phyloP scores from a whole-genome alignment of 73 alveolate species.

The Symbiodinium pilosum region DNA sequence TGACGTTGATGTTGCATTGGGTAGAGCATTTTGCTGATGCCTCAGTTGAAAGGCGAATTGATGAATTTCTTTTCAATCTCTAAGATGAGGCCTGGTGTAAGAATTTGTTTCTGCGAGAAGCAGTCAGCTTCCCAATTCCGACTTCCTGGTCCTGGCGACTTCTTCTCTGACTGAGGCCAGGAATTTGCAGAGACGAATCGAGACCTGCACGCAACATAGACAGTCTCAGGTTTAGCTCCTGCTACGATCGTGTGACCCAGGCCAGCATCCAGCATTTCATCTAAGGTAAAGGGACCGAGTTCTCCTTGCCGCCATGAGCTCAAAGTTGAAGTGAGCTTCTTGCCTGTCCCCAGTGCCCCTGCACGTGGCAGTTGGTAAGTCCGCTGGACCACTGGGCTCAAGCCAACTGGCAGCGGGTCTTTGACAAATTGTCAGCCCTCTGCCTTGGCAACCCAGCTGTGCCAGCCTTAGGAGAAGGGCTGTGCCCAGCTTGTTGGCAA shows the following conservation, averaged over 20 bases:
- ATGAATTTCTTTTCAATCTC: no score
- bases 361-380: no score
- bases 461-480: no score
- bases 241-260: not conserved
- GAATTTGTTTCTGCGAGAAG: no score
- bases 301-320: conserved; percentile 88
- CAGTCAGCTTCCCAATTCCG: no score
- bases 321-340: no score
- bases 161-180: conserved; percentile 39
- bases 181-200: conserved; percentile 92
- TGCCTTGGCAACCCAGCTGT: not conserved
- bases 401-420: conserved; percentile 25
- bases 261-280: no score
- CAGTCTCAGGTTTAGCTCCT: not conserved
- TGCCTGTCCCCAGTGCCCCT: no score
- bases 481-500: no score
- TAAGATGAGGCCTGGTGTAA: no score
- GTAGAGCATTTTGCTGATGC: conserved; percentile 74
- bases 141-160: no score
- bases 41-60: no score
- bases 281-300: conserved; percentile 75
- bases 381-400: not conserved
- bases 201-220: not conserved
- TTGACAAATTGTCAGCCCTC: not conserved
- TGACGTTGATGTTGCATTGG: conserved; percentile 62